Evolutionary conservation across 345 rosid genomes (phyloP).

Genomic region (Murraya paniculata): DNA sequence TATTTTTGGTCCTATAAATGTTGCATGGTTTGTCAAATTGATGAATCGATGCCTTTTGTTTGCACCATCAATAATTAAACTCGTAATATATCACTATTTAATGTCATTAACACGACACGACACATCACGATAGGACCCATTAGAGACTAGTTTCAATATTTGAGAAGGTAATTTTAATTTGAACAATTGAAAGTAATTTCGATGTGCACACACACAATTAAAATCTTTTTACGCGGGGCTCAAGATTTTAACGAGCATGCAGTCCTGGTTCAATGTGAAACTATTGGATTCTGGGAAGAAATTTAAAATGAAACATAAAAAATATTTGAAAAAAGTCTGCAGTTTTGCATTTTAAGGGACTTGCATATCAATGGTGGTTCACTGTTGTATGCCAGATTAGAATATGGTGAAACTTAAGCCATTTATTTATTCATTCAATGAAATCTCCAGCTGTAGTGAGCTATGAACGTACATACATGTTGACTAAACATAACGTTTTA

Average conservation of each 20-base stretch:
- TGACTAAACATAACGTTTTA: slow-evolving; percentile 23
- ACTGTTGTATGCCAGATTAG: slow-evolving; percentile 42
- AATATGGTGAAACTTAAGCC: slow-evolving; percentile 13
- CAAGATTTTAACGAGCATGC: background rate
- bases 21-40: slow-evolving; percentile 1
- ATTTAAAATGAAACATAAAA: background rate
- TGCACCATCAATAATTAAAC: too few species aligned
- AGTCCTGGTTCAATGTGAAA: slow-evolving; percentile 31
- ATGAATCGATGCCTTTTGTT: background rate
- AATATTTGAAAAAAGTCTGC: background rate
- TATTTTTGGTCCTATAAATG: background rate
- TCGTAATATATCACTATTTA: too few species aligned
- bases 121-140: too few species aligned
- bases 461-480: slow-evolving; percentile 26
- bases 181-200: too few species aligned
- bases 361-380: slow-evolving; percentile 24
- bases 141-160: too few species aligned
- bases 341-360: slow-evolving; percentile 2
- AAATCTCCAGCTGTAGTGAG: slow-evolving; percentile 57
- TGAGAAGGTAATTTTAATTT: too few species aligned
- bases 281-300: slow-evolving; percentile 10
- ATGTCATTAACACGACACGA: too few species aligned
- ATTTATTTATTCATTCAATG: slow-evolving; percentile 17
- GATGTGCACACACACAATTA: too few species aligned
- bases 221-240: background rate